Percentiles rank a stretch among this genome's conserved stretches.
Evolutionary conservation across 805 yeast genomes (phyloP).

Genomic region (Ogataea angusta): DNA sequence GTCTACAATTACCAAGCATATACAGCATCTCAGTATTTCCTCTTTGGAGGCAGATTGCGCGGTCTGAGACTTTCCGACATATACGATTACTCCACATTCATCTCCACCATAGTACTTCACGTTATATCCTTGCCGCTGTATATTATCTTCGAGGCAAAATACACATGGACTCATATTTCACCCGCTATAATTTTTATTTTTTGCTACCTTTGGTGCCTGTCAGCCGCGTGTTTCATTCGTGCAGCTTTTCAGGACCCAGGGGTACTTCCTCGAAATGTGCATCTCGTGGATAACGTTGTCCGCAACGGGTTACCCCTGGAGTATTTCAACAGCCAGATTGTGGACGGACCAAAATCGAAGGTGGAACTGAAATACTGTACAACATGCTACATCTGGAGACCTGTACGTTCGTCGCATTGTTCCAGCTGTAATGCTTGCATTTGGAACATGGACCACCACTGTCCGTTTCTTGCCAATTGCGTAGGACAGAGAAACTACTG

Average conservation of each 20-base stretch:
- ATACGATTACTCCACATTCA: constrained; percentile 10
- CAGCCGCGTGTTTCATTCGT: constrained; percentile 45
- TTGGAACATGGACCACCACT: constrained; percentile 59
- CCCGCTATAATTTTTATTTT: constrained; percentile 57
- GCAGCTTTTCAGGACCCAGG: constrained; percentile 72
- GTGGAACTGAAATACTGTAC: constrained; percentile 47
- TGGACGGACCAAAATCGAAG: constrained; percentile 41
- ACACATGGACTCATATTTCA: constrained; percentile 55
- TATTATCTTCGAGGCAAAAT: constrained; percentile 45
- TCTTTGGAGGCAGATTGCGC: constrained; percentile 65
- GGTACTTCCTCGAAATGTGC: constrained; percentile 61
- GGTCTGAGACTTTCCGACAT: constrained; percentile 30
- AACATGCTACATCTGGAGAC: constrained; percentile 70
- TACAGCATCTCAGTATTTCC: constrained; percentile 38
- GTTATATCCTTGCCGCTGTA: constrained; percentile 47
- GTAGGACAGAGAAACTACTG: constrained; percentile 71
- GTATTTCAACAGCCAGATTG: constrained; percentile 45
- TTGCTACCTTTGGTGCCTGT: constrained; percentile 53
- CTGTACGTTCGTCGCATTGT: constrained; percentile 76
- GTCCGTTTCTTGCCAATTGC: constrained; percentile 67
- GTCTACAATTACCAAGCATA: constrained; percentile 44
- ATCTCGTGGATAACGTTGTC: constrained; percentile 42
- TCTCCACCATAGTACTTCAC: constrained; percentile 8
- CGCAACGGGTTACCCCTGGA: constrained; percentile 49
- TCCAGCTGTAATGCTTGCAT: constrained; percentile 65